Evolutionary conservation across 2,329 filamentous ascomycete species (phyloP), one percentile per base, ranked within the genome.

Genomic region (Pseudogymnoascus destructans): DNA sequence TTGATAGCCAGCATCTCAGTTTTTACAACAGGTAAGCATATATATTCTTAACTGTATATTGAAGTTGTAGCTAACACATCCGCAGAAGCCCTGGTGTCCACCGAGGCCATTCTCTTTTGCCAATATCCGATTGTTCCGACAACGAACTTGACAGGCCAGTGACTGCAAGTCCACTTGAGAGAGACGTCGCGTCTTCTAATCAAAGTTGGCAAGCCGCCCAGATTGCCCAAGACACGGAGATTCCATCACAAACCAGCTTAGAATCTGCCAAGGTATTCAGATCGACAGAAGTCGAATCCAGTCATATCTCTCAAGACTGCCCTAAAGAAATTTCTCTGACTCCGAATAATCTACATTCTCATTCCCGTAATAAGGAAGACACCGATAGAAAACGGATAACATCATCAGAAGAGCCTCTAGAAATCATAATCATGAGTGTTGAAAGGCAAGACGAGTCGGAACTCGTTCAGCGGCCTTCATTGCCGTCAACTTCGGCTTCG

Each of bases 171-270:
- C 46, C 46, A 17, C 9, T 17, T 17, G 46, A 52, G 23, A 52
- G 15, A 30, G 46, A 52, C 23, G 5, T 52, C 25, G 10, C 15
- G 5, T 52, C 46, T 30, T 52, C n/a, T 17, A 30, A n/a, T 52
- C 46, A 52, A 52, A 52, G 46, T 30, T 52, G 46, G 46, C 46
- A 52, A 52, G 46, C 46, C 13, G 46, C 46, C 5, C 46, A 52
- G 23, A 17, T 52, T 52, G 25, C 30, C 46, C 46, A 52, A 30
- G 46, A 52, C 23, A 17, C 46, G 25, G 46, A 30, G 10, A 5
- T 52, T 30, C 46, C 23, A 52, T 52, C 46, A 52, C 46, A 52
- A 17, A 7, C 5, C 25, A 52, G 46, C 25, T 30, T 27, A 13
- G 15, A 11, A 52, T 30, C 25, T 30, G 8, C 9, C 46, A 52